A percentile compares a stretch with the other conserved stretches of the same genome.
These are phyloP conservation scores for Botrytis tulipae DNA, from an alignment of 2,329 filamentous ascomycete species.

Conservation along the genomic window DNA sequence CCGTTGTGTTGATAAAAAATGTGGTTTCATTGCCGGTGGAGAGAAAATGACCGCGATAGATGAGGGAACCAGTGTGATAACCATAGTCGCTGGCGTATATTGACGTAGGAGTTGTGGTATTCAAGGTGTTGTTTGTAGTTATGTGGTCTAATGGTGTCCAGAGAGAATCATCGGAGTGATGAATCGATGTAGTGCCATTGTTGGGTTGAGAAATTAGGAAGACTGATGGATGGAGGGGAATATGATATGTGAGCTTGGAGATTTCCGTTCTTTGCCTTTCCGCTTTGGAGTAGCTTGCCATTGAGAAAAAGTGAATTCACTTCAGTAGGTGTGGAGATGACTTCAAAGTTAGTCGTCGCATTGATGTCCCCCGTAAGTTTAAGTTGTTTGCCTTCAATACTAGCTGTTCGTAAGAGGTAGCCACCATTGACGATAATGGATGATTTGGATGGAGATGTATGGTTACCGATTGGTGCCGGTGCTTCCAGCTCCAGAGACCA, in stretches of 20 bases:
- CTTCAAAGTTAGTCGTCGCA: slow-evolving; percentile 48
- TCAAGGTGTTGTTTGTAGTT: slow-evolving; percentile 40
- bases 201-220: slow-evolving; percentile 53
- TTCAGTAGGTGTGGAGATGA: slow-evolving; percentile 58
- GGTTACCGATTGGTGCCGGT: slow-evolving; percentile 13
- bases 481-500: slow-evolving; percentile 47
- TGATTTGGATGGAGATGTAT: slow-evolving; percentile 20
- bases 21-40: slow-evolving; percentile 57
- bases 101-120: slow-evolving; percentile 56
- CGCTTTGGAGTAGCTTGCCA: slow-evolving; percentile 38
- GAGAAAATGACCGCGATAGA: slow-evolving; percentile 68
- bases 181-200: slow-evolving; percentile 69
- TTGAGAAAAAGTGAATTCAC: slow-evolving; percentile 37
- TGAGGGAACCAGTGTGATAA: slow-evolving; percentile 63
- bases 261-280: slow-evolving; percentile 53
- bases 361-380: slow-evolving; percentile 69
- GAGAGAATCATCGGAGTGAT: slow-evolving; percentile 61
- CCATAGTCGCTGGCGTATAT: slow-evolving; percentile 72
- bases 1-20: slow-evolving; percentile 55
- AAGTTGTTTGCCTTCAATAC: slow-evolving; percentile 52
- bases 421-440: slow-evolving; percentile 57
- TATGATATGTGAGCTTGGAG: slow-evolving; percentile 43
- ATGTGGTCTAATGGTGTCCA: slow-evolving; percentile 56
- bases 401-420: slow-evolving; percentile 60
- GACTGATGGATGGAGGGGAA: slow-evolving; percentile 47